Base-by-base conservation (phyloP, 257 asterid genomes). In the Solanum peruvianum region DNA sequence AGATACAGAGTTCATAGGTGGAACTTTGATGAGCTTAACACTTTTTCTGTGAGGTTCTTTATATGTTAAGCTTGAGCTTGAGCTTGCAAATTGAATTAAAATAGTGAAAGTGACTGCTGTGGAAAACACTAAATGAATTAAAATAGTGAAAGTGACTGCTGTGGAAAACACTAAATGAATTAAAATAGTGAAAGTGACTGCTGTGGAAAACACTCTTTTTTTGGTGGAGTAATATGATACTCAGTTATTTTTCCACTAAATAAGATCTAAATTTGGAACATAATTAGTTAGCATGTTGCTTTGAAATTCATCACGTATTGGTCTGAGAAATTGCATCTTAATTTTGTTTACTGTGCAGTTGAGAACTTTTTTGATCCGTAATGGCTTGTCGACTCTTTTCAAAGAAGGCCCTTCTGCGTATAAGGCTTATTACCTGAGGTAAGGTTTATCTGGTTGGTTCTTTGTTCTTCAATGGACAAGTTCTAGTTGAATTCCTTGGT, bases 321-420 rank as follows among this genome's bases (percentile, higher is more conserved):
- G 29, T 25, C 69, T 29, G 35, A 27, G 67, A 29, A 47, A 71
- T 33, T 76, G 84, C 58, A 35, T 33, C 10, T 10, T 49, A 81
- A 31, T 45, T 45, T 29, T 81, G 42, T 29, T 12, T 58, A 77
- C 83, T 89, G 73, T 90, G 92, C 96, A 97, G 99, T 64, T 95
- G 88, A 90, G 99, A 87, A 95, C 99, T 62, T 97, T 97, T 90
- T 89, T 96, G 89, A 96, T 97, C 87, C 94, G 99, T 90, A 97
- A 97, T 92, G 99, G 99, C 88, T 90, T 97, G 88, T 72, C 96
- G 27, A 88, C 92, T 92, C 98, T 97, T 89, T 97, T 97, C 70
- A 97, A 95, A 89, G 94, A 97, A 91, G 99, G 98, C 42, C 96
- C 94, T 90, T 89, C 96, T 89, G 98, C 98, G 4, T 97, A 97